Base-by-base conservation (phyloP, 352 stramenopile genomes). In the Globisporangium apiculatum region DNA sequence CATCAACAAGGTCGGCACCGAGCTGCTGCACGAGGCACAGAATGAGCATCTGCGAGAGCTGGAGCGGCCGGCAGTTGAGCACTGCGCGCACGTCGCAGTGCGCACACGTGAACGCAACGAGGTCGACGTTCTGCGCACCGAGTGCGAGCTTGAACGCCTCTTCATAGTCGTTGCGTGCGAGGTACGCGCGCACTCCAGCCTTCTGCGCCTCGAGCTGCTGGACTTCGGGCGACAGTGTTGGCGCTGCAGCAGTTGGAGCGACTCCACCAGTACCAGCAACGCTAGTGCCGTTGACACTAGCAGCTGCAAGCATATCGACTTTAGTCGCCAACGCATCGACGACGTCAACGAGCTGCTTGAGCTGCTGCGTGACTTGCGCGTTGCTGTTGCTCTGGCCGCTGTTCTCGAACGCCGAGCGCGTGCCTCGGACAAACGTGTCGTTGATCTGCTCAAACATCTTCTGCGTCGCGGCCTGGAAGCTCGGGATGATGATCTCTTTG, bases 381-480 rank as follows among this genome's bases (percentile, higher is more conserved):
- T 87, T 87, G 49, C 74, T 79, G 6, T 58, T 74, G 50, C 60
- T 78, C 51, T 86, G 73, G 0, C 71, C 73, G 51, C 71, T 89
- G 46, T 67, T 72, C 48, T 84, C 79, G 59, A 86, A 79, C 40
- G 83, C 78, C 55, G 62, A 78, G 11, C 73, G 73, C 31, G 81
- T 87, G 10, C 83, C 83, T 55, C 90, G 77, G 5, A 91, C 69
- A 37, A 94, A 88, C 10, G 83, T 88, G 54, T 87, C 78, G 51
- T 91, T 87, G 53, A 94, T 94, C 57, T 94, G 84, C 59, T 94
- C 84, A 61, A 94, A 94, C 84, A 94, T 94, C 60, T 91, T 91
- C 59, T 94, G 84, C 10, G 84, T 94, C 53, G 84, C 84, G 14
- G 84, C 84, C 48, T 94, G 81, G 64, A 94, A 94, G 24, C 81